Conservation (phyloP, 1,139 yeast genomes). For the Candida sanyaensis region DNA sequence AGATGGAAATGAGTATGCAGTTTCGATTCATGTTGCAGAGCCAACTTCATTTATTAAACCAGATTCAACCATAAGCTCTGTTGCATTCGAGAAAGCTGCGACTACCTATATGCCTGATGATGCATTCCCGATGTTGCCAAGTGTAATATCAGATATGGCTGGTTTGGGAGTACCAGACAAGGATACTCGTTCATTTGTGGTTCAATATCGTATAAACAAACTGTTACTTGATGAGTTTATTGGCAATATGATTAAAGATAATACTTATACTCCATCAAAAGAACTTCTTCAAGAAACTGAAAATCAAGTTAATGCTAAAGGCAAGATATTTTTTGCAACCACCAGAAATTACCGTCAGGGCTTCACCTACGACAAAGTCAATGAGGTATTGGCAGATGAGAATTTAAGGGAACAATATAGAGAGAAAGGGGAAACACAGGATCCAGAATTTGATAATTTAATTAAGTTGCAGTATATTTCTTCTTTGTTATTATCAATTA, state of each 20-base stretch:
- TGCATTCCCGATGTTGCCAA: conserved; percentile 71
- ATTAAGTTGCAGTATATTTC: conserved; percentile 32
- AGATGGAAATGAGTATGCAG: conserved; percentile 31
- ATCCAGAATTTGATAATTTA: conserved; percentile 26
- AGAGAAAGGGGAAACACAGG: conserved; percentile 11
- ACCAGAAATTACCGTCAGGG: conserved; percentile 35
- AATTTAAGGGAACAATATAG: conserved; percentile 9
- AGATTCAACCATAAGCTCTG: conserved; percentile 48
- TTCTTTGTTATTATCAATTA: conserved; percentile 12
- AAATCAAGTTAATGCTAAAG: conserved; percentile 24
- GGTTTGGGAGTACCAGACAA: conserved; percentile 56
- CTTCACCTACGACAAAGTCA: conserved; percentile 40
- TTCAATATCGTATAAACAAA: conserved; percentile 31
- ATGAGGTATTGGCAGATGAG: conserved; percentile 27
- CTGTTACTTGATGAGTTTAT: conserved; percentile 26
- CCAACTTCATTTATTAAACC: conserved; percentile 68
- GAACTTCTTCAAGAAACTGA: conserved; percentile 15
- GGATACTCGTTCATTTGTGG: conserved; percentile 41
- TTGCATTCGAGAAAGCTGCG: conserved; percentile 62
- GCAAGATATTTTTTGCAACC: conserved; percentile 11
- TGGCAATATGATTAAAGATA: conserved; percentile 20
- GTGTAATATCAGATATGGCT: conserved; percentile 48
- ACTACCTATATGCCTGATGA: conserved; percentile 78
- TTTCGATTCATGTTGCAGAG: conserved; percentile 84
- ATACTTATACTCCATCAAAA: conserved; percentile 14